A percentile compares a stretch with the other conserved stretches of the same genome.
Conservation (phyloP, 148 eudicot genomes). For the Spergularia marina region DNA sequence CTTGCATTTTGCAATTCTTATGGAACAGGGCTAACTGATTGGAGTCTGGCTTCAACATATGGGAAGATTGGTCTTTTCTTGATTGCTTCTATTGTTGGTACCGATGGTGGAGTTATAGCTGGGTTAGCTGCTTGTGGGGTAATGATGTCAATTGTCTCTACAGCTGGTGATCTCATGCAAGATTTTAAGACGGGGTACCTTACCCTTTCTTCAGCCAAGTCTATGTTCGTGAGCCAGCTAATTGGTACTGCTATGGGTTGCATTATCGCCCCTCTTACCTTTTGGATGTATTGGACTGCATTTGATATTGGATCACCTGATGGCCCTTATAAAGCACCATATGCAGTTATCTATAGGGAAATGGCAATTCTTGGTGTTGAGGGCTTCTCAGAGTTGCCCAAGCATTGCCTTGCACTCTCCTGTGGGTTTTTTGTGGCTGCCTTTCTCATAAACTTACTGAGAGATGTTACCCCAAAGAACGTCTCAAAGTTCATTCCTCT, state of each 20-base stretch:
- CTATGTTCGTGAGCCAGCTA: constrained; percentile 69
- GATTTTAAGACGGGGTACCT: constrained; percentile 76
- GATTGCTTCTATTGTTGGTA: constrained; percentile 60
- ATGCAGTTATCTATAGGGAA: constrained; percentile 65
- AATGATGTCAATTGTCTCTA: constrained; percentile 71
- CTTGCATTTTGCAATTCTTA: constrained; percentile 81
- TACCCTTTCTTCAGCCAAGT: constrained; percentile 61
- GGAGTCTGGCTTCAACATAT: constrained; percentile 62
- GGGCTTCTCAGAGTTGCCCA: constrained; percentile 70
- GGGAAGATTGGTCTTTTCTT: constrained; percentile 69
- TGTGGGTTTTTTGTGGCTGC: constrained; percentile 63
- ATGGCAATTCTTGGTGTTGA: constrained; percentile 71
- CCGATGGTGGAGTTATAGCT: constrained; percentile 61
- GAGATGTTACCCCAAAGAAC: constrained; percentile 50
- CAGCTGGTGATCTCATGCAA: constrained; percentile 79
- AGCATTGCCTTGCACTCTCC: constrained; percentile 58
- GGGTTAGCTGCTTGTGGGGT: constrained; percentile 68
- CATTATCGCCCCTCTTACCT: constrained; percentile 64
- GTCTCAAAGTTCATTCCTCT: constrained; percentile 51
- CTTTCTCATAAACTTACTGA: constrained; percentile 43
- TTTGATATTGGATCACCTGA: constrained; percentile 62
- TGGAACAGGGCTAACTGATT: constrained; percentile 74
- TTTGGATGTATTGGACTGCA: constrained; percentile 69
- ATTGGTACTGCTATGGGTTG: constrained; percentile 79
- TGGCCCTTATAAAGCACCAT: constrained; percentile 71